Evolutionary conservation across 1,284 basidiomycete genomes (phyloP).

Genomic region (Sanghuangporus sanghuang): DNA sequence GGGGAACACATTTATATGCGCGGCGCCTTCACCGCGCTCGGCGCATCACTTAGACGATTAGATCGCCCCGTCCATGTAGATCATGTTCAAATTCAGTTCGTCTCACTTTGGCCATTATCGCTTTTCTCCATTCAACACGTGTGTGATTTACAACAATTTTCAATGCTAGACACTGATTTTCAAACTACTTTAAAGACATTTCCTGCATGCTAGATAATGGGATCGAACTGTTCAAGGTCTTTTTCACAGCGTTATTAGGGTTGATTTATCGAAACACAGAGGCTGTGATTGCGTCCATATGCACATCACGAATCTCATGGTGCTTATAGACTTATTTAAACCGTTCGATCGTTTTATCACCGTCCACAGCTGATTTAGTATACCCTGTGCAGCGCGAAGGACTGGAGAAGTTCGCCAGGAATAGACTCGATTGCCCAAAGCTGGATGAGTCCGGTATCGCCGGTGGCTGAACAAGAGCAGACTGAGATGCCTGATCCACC

Average conservation of each 20-base stretch:
- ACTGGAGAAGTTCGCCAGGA: too few species aligned
- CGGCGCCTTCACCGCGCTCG: not conserved
- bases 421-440: too few species aligned
- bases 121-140: not conserved
- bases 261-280: not conserved
- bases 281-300: not conserved
- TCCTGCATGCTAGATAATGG: not conserved
- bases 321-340: not conserved
- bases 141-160: not conserved
- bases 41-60: not conserved
- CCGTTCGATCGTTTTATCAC: not conserved
- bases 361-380: not conserved
- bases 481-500: too few species aligned
- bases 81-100: not conserved
- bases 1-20: not conserved
- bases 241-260: not conserved
- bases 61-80: not conserved
- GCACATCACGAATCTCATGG: not conserved
- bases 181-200: not conserved
- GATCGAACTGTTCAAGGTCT: not conserved
- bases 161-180: not conserved
- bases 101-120: not conserved
- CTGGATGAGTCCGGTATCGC: too few species aligned
- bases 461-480: too few species aligned
- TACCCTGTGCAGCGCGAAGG: not conserved